Base-by-base conservation (phyloP, 768 basidiomycete species). In the Phaeotremella fagi region DNA sequence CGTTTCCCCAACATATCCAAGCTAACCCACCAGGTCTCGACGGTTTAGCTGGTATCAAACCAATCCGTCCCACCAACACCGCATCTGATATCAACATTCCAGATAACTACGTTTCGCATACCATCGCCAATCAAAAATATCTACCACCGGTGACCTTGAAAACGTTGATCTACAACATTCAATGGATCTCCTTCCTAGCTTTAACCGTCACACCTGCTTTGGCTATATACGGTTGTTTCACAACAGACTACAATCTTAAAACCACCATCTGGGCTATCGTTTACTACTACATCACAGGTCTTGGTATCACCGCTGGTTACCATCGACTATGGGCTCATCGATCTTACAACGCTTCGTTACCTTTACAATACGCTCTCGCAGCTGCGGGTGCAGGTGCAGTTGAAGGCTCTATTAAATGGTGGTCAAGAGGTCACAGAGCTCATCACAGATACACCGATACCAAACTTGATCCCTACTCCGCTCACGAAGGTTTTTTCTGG, bases 331-430 rank as follows among this genome's bases (percentile, higher is more conserved):
- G 92, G 91, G 88, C 95, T 9, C 95, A 99, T 70, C 83, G 95
- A 52, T 81, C 88, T 0, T 99, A 94, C 75, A 97, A 95, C 70
- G 95, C 94, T 31, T 84, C 86, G 3, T 80, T 80, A 54, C 85
- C 87, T 15, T 77, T 98, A 12, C 85, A 97, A 72, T 95, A 90
- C 70, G 77, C 82, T 59, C 82, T 97, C 44, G 88, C 91, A 23
- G 66, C 87, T 18, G 81, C 84, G 9, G 95, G 94, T 45, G 85
- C 90, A 1, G 94, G 95, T 44, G 92, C 94, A 3, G 86, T 94
- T 43, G 83, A 99, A 71, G 94, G 94, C 7, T 95, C 92, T 20
- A 94, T 99, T 78, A 87, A 89, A 75, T 98, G 95, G 95, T 98
- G 95, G 95, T 86, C 86, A 20, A 83, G 95, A 48, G 92, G 92